Percentiles rank a stretch among this genome's conserved stretches.
Evolutionary conservation across 2,329 filamentous ascomycete genomes (phyloP).

Genomic region (Penicillium sp.): DNA sequence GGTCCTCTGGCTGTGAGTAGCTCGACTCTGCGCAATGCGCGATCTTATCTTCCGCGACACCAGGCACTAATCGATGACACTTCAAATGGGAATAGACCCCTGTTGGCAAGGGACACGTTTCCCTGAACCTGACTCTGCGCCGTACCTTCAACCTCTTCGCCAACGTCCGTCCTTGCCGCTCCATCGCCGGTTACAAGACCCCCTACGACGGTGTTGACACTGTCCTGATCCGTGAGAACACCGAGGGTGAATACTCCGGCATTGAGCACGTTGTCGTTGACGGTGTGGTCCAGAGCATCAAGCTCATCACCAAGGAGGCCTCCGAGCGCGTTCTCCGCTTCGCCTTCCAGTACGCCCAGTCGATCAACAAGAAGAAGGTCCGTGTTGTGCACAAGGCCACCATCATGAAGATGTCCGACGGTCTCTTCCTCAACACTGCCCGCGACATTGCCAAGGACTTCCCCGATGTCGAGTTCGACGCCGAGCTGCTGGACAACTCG

Average conservation of each 20-base stretch:
- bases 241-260: slow-evolving; percentile 98
- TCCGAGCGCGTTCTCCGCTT: slow-evolving; percentile 93
- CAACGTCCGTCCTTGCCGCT: slow-evolving; percentile 96
- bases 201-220: slow-evolving; percentile 97
- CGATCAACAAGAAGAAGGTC: slow-evolving; percentile 92
- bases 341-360: slow-evolving; percentile 95
- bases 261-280: slow-evolving; percentile 98
- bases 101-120: slow-evolving; percentile 97
- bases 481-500: slow-evolving; percentile 97
- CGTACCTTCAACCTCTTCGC: slow-evolving; percentile 99
- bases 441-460: slow-evolving; percentile 87
- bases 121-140: slow-evolving; percentile 95
- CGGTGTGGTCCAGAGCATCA: slow-evolving; percentile 97
- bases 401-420: slow-evolving; percentile 99
- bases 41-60: background rate
- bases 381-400: slow-evolving; percentile 99
- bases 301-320: slow-evolving; percentile 94
- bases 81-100: slow-evolving; percentile 59
- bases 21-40: slow-evolving; percentile 1
- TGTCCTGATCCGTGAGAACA: slow-evolving; percentile 98
- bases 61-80: slow-evolving; percentile 21
- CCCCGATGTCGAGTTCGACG: slow-evolving; percentile 92
- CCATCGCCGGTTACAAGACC: slow-evolving; percentile 95
- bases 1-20: slow-evolving; percentile 81
- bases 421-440: slow-evolving; percentile 89